Evolutionary conservation across 75 land plant genomes (phyloP).

Genomic region (Cunninghamia lanceolata): DNA sequence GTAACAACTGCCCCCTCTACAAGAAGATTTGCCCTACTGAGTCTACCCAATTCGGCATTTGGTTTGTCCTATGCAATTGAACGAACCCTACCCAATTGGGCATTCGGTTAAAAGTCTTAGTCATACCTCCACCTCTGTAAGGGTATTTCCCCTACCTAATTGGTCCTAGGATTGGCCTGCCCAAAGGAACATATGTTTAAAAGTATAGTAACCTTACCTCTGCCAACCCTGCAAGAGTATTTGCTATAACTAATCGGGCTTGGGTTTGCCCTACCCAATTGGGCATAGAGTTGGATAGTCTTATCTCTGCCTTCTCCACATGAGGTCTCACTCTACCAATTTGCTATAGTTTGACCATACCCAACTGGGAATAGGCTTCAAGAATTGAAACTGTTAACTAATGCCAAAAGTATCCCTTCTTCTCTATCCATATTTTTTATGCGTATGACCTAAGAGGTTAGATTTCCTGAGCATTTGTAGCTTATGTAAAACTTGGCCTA

Average conservation of each 20-base stretch:
- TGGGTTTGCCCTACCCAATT: neutral
- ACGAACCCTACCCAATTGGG: neutral
- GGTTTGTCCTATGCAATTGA: neutral
- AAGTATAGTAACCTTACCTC: neutral
- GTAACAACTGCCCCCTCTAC: neutral
- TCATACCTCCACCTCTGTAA: neutral
- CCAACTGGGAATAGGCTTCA: neutral
- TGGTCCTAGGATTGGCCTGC: too few species aligned
- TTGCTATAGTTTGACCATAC: neutral
- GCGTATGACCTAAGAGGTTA: neutral
- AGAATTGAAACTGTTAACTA: neutral
- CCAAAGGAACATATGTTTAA: neutral
- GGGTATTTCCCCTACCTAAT: neutral
- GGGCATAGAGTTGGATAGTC: neutral
- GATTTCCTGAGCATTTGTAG: neutral
- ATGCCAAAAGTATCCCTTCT: neutral
- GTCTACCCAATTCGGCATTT: neutral
- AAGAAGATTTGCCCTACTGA: neutral
- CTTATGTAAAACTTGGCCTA: neutral
- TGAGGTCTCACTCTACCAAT: neutral
- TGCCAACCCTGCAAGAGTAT: neutral
- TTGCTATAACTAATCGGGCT: neutral
- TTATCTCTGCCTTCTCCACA: neutral
- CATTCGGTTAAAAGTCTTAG: neutral
- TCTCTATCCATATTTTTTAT: neutral